phyloP scores from a whole-genome alignment of 805 yeast species.

The Teunomyces panamensis region DNA sequence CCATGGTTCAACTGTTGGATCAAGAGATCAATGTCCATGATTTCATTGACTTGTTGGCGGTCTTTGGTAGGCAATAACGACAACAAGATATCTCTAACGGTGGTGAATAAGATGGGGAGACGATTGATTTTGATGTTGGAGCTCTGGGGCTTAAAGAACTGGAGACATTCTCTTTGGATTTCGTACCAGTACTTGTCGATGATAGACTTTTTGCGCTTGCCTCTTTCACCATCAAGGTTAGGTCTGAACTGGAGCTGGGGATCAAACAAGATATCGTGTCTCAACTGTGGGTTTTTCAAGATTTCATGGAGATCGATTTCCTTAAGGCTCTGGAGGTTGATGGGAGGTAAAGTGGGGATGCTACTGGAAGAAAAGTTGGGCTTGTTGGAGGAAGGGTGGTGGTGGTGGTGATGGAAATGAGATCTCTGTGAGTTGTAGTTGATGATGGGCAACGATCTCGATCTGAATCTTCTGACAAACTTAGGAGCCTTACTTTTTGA shows the following conservation, averaged over 20 bases:
- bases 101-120: constrained; percentile 68
- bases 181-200: constrained; percentile 85
- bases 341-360: constrained; percentile 69
- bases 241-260: constrained; percentile 91
- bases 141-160: constrained; percentile 23
- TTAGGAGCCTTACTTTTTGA: constrained; percentile 26
- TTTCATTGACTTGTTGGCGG: constrained; percentile 59
- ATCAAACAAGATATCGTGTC: constrained; percentile 92
- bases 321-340: constrained; percentile 72
- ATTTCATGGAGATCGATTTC: constrained; percentile 89
- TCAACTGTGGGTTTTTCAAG: constrained; percentile 82
- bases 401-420: constrained; percentile 16
- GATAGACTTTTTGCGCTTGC: constrained; percentile 67
- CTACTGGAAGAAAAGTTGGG: constrained; percentile 7
- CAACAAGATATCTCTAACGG: constrained; percentile 73
- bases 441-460: constrained; percentile 42
- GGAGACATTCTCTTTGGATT: constrained; percentile 63
- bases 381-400: constrained; percentile 7
- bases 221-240: constrained; percentile 87
- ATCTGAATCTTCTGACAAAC: constrained; percentile 34
- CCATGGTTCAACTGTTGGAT: constrained; percentile 72
- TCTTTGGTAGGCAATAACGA: constrained; percentile 78
- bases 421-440: constrained; percentile 25
- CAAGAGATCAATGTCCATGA: constrained; percentile 72
- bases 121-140: constrained; percentile 33